Percentiles rank a stretch among this genome's conserved stretches.
Conservation (phyloP, 352 stramenopile genomes). For the Phytophthora sojae region DNA sequence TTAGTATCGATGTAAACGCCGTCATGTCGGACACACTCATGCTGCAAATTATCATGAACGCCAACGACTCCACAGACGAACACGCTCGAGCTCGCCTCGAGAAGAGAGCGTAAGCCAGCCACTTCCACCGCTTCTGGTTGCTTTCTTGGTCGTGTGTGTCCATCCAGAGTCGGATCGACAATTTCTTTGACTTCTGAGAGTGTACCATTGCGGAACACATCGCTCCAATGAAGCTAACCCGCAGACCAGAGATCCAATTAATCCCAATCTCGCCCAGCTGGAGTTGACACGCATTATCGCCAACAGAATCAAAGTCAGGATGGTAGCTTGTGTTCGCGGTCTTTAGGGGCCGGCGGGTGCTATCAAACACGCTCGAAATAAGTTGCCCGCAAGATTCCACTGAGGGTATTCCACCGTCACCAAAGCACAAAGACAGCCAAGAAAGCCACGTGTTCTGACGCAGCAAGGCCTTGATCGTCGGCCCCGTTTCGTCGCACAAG, state of each 20-base stretch:
- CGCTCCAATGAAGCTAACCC: not conserved
- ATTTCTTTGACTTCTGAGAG: not conserved
- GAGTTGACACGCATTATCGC: not conserved
- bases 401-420: not conserved
- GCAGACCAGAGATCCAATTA: not conserved
- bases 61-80: conserved; percentile 7
- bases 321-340: not conserved
- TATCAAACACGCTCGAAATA: not conserved
- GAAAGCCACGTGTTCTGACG: not conserved
- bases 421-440: not conserved
- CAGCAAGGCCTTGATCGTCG: not conserved
- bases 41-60: not conserved
- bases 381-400: not conserved
- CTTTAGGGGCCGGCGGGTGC: not conserved
- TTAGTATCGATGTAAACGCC: not conserved
- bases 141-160: not conserved
- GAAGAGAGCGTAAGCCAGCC: conserved; percentile 18
- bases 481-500: not conserved
- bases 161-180: not conserved
- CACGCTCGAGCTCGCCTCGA: not conserved
- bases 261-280: not conserved
- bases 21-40: conserved; percentile 2
- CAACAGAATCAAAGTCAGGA: not conserved
- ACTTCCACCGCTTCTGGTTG: conserved; percentile 11
- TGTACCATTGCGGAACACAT: conserved; percentile 10